Evolutionary conservation across 169 alveolate species (phyloP), one percentile per base, ranked within the genome.

Genomic region (Plasmodium fragile): DNA sequence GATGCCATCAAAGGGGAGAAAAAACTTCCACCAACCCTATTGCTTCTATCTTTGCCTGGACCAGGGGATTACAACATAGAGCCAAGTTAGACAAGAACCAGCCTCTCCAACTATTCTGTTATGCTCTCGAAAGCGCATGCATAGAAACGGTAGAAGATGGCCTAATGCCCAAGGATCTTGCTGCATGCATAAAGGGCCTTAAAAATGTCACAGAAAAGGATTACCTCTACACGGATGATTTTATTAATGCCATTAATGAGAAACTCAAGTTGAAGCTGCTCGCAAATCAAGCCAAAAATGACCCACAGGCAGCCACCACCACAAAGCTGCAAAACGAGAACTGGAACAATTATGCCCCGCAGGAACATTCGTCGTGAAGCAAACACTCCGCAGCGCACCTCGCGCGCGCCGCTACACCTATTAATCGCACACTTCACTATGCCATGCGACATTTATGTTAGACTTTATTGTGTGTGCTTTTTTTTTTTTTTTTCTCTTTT

Each of bases 41-140:
- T 41, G 99, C 99, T 25, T 95, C 98, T 70, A 98, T 98, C 75
- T 98, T 97, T 84, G 99, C 99, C 34, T 98, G 99, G 99, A 98
- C 99, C 8, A 93, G 98, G 92, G 99, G 99, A 3, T 96, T 98
- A 18, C 92, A 93, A 59, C 96, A 92, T 69, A 92, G 98, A 59
- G 99, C 99, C 30, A 92, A 97, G 82, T 95, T 98, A 65, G 99
- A 98, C 92, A 85, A 92, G 43, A 98, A 98, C 93, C 95, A 95
- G 69, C 96, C 85, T 28, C 94, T 98, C 52, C 96, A 92, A 79
- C 92, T 71, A n/a, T 98, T 98, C 95, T 92, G 98, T 70, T 65
- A 95, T 45, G 97, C 97, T 39, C 97, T 98, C 43, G 99, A 98
- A 94, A 95, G 92, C 16, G 97, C 98, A 7, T 92, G 97, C 36